Evolutionary conservation across 106 monocot species (phyloP).

Genomic region (Apostasia ramifera): DNA sequence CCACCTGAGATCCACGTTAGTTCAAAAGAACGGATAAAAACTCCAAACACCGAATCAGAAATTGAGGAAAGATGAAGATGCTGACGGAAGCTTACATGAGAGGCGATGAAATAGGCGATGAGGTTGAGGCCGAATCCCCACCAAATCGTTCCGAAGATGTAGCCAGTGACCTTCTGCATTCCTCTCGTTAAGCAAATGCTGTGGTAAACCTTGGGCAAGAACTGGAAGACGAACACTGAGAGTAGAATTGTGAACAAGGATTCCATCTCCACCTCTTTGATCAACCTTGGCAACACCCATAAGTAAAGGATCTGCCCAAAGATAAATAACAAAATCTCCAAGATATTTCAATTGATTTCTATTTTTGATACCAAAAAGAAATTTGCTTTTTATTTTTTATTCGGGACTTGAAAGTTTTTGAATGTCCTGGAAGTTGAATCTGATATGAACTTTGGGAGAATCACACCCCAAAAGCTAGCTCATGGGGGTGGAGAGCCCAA

Average conservation of each 20-base stretch:
- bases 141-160: slow-evolving; percentile 91
- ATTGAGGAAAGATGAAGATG: background rate
- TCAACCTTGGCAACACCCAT: slow-evolving; percentile 61
- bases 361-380: too few species aligned
- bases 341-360: too few species aligned
- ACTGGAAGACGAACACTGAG: slow-evolving; percentile 68
- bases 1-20: slow-evolving; percentile 38
- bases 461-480: too few species aligned
- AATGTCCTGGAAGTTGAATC: too few species aligned
- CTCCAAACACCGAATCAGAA: background rate
- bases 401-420: too few species aligned
- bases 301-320: slow-evolving; percentile 62
- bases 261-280: slow-evolving; percentile 60
- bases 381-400: too few species aligned
- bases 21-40: background rate
- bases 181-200: slow-evolving; percentile 69
- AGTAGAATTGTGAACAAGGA: slow-evolving; percentile 65
- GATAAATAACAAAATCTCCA: background rate
- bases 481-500: too few species aligned
- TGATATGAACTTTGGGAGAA: too few species aligned
- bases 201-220: slow-evolving; percentile 87
- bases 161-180: slow-evolving; percentile 98
- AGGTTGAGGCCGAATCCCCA: slow-evolving; percentile 95
- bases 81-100: slow-evolving; percentile 57
- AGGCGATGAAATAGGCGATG: slow-evolving; percentile 88